Conservation (phyloP, 2,329 filamentous ascomycete species). For the Ophiostoma tasmaniense region DNA sequence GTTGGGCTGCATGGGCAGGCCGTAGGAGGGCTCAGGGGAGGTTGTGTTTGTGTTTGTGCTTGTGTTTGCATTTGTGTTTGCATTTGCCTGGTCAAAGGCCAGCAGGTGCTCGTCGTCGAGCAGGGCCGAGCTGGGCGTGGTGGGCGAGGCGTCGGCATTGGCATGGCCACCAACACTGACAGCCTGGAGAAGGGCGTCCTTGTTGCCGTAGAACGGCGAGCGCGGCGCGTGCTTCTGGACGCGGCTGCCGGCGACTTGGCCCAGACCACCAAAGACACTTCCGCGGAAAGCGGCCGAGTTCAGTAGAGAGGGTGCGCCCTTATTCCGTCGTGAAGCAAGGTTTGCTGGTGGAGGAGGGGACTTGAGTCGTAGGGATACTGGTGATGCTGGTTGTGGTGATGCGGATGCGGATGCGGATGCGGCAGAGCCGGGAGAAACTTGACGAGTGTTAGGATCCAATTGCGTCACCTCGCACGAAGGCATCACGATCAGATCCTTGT, state of each 20-base stretch:
- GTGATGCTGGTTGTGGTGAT: conserved; percentile 2
- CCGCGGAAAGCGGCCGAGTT: conserved; percentile 38
- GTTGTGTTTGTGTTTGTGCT: not conserved
- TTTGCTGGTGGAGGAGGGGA: conserved; percentile 44
- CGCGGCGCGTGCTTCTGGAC: conserved; percentile 37
- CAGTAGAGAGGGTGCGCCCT: conserved; percentile 41
- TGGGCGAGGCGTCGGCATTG: not conserved
- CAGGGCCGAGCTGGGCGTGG: not conserved
- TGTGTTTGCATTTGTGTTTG: too few species aligned
- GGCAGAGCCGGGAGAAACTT: not conserved
- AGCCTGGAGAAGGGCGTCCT: conserved; percentile 25
- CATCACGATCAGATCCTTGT: conserved; percentile 10
- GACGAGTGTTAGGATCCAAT: conserved; percentile 2
- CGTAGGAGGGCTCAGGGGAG: not conserved
- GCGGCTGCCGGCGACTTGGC: too few species aligned
- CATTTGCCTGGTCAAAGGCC: too few species aligned
- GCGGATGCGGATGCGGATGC: conserved; percentile 23
- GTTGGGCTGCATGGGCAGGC: not conserved
- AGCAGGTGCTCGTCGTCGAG: conserved; percentile 14
- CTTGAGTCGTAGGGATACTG: conserved; percentile 32
- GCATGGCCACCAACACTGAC: conserved; percentile 25
- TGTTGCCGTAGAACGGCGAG: conserved; percentile 27
- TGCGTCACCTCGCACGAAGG: conserved; percentile 13
- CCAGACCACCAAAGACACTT: conserved; percentile 32
- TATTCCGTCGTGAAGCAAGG: conserved; percentile 46